Base-by-base conservation (phyloP, 495 filamentous ascomycete species). In the Talaromyces wortmannii region DNA sequence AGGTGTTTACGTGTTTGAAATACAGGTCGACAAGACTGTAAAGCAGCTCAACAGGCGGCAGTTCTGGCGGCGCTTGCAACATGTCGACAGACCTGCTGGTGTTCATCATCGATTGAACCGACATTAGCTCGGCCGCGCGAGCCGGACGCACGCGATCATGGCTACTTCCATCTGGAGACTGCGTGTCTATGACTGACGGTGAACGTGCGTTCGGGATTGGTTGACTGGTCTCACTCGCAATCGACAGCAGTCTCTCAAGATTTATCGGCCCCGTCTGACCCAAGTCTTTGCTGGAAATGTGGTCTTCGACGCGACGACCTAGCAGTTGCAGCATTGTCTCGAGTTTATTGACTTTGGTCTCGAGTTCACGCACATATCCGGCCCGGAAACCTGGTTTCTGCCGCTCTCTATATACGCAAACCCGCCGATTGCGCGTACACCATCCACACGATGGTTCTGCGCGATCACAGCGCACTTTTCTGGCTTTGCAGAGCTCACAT, bases 1-100 rank as follows among this genome's bases (percentile, higher is more conserved):
- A 90, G 0, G 85, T 85, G 64, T 89, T 88, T 62, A 91, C 79
- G 57, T 90, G 84, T 57, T 88, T 85, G 68, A 91, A 91, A 64
- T 87, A 91, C 13, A 90, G 69, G 58, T 90, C 85, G n/a, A 83
- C 82, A 13, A 90, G 68, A 5, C 80, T 78, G 56, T 85, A 89
- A 6, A 89, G 63, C 7, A 90, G 65, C 62, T 88, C 85, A 55
- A 89, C 87, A 3, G 87, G 85, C 6, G 87, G 87, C 12, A 90
- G 76, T 45, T 87, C 84, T 48, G 82, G 70, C 54, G 87, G 83
- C 32, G 45, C 15, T 49, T 29, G n/a, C 23, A 45, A n/a, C n/a
- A 23, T 7, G 0, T 31, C 13, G 15, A 16, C 13, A 32, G 23
- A n/a, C 13, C 23, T 18, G 52, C 5, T 43, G 6, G n/a, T 46